Evolutionary conservation across 2,329 filamentous ascomycete species (phyloP), one percentile per base, ranked within the genome.

Genomic region (Cordyceps pruinosa): DNA sequence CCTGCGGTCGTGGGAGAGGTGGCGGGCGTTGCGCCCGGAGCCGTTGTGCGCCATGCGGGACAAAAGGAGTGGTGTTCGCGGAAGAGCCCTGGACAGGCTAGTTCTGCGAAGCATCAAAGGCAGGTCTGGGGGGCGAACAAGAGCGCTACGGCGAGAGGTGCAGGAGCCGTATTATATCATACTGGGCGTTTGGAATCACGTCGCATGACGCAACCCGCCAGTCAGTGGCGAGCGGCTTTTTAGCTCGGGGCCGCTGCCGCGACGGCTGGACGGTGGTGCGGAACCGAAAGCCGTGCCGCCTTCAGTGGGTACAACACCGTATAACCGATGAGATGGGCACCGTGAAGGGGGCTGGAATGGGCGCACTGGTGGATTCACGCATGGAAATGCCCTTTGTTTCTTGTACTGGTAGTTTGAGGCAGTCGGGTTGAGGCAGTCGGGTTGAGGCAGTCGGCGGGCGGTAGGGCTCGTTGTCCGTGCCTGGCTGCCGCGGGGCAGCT

Each of bases 1-100:
- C 35, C 69, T 65, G 58, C 72, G 71, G 49, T 63, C 61, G 39
- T 62, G 61, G 2, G 59, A 55, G 26, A 37, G 48, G 26, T 42
- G 52, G 30, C 44, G 47, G 39, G 58, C 47, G 19, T 23, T 26
- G 35, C 13, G 48, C 44, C 45, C 45, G 7, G 45, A 46, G 44
- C 28, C 10, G 30, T 37, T 25, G 28, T n/a, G 44, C 15, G 51
- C 51, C 46, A 59, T 59, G 45, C 34, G 56, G 52, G 41, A 56
- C 42, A 51, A 32, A 23, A 35, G 23, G 32, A 39, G 51, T 26
- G 13, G 21, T 56, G n/a, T 42, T 35, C 26, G 47, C 50, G 57
- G 23, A 46, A 59, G 49, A 45, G 46, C 46, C 47, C 46, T 55
- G 37, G 12, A 35, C 30, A 56, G 46, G 37, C 39, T 52, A 12